Evolutionary conservation across 2,329 filamentous ascomycete species (phyloP).

Genomic region (Colletotrichum sidae): DNA sequence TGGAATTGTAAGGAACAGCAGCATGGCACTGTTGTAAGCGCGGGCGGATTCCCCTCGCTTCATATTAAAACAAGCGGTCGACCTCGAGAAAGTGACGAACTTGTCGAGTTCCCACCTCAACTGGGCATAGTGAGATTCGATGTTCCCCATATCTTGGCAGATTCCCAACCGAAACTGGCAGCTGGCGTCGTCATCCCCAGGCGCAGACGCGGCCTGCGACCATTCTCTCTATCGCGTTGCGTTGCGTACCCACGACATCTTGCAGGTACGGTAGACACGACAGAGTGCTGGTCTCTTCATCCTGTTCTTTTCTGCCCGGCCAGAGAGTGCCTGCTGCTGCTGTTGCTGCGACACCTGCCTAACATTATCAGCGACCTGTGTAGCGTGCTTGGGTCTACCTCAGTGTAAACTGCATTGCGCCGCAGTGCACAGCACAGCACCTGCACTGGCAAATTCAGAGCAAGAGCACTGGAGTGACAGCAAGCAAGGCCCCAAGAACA

Average conservation of each 20-base stretch:
- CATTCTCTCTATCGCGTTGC: not conserved
- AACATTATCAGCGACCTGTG: too few relatives aligned
- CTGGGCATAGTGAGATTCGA: not conserved
- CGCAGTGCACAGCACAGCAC: too few relatives aligned
- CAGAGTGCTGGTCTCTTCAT: too few relatives aligned
- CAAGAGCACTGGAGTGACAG: too few relatives aligned
- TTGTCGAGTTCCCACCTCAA: constrained; percentile 6
- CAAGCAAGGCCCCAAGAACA: too few relatives aligned
- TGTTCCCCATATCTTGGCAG: not conserved
- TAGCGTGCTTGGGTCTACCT: too few relatives aligned
- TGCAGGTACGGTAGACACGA: too few relatives aligned
- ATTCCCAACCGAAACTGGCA: constrained; percentile 26
- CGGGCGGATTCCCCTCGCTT: constrained; percentile 3
- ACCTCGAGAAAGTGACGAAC: constrained; percentile 25
- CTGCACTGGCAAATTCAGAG: too few relatives aligned
- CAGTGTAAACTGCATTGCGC: too few relatives aligned
- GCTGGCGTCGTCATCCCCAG: constrained; percentile 38
- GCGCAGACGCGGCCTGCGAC: constrained; percentile 19
- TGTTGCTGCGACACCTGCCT: too few relatives aligned
- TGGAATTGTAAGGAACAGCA: not conserved
- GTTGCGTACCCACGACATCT: not conserved
- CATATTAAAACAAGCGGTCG: constrained; percentile 31
- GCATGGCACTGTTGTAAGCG: constrained; percentile 16
- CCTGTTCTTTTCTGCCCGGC: too few relatives aligned
- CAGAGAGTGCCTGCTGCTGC: too few relatives aligned